A percentile compares a stretch with the other conserved stretches of the same genome.
Evolutionary conservation across 2,329 filamentous ascomycete genomes (phyloP).

Genomic region (Monilinia laxa): DNA sequence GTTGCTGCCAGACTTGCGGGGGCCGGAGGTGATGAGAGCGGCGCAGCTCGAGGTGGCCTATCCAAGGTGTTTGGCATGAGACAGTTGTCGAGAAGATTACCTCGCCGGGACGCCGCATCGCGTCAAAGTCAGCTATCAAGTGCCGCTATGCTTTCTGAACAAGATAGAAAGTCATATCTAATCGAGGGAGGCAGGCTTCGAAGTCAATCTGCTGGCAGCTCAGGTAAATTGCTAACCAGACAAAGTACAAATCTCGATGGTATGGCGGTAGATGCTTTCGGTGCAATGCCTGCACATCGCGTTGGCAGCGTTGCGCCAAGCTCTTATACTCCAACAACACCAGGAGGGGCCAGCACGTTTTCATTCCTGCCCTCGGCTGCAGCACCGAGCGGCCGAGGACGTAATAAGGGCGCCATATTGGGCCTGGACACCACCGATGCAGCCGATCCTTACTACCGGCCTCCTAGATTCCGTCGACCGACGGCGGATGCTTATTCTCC

Average conservation of each 20-base stretch:
- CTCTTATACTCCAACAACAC: conserved; percentile 70
- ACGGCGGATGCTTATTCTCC: conserved; percentile 53
- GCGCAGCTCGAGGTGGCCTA: conserved; percentile 75
- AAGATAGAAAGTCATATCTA: conserved; percentile 62
- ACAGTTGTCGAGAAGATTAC: conserved; percentile 73
- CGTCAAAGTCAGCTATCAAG: conserved; percentile 81
- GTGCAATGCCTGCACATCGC: conserved; percentile 42
- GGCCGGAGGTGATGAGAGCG: conserved; percentile 73
- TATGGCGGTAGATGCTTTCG: conserved; percentile 47
- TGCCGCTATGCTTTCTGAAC: conserved; percentile 74
- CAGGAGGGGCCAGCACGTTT: conserved; percentile 67
- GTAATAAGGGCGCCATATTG: conserved; percentile 44
- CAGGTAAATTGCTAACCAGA: conserved; percentile 59
- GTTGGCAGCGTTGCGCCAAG: conserved; percentile 54
- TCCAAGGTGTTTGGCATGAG: conserved; percentile 90
- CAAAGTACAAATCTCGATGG: conserved; percentile 55
- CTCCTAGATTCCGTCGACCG: conserved; percentile 69
- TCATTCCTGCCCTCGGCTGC: conserved; percentile 62
- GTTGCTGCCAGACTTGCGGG: conserved; percentile 80
- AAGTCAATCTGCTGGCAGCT: conserved; percentile 61
- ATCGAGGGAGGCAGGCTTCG: conserved; percentile 52
- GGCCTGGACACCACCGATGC: conserved; percentile 51
- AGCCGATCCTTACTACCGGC: conserved; percentile 83
- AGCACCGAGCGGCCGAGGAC: conserved; percentile 31
- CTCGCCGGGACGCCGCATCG: conserved; percentile 61